Evolutionary conservation across 2,329 filamentous ascomycete genomes (phyloP), one percentile per base, ranked within the genome.

Genomic region (Aspergillus floridensis): DNA sequence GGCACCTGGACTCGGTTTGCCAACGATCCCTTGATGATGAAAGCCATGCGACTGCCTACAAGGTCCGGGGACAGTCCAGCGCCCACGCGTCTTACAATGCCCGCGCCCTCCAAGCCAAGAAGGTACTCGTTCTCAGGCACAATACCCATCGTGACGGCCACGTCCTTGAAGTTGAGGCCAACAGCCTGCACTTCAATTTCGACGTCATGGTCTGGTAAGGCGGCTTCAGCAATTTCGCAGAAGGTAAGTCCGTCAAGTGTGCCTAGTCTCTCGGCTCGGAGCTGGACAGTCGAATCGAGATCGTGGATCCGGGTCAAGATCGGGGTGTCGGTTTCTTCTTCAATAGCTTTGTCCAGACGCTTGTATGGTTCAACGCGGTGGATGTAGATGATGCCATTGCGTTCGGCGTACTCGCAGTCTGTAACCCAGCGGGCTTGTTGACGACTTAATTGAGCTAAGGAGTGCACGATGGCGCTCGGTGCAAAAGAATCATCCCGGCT

Each of bases 31-130:
- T 59, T 51, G n/a, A 29, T 50, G 12, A 57, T 53, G 48, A 62
- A 56, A 8, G 59, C 54, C 35, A 63, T 56, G 26, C 77, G 73
- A 58, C 80, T 77, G 4, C 79, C 79, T 16, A 51, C 24, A 22
- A 14, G 14, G 14, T 12, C n/a, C 29, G 29, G 19, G 7, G 49
- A 31, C 26, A 51, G 12, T 21, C 71, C 65, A 1, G 69, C 61
- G 0, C 71, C 72, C 22, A 74, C 70, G 14, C 69, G 62, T 0
- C 67, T 64, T 12, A 80, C 70, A 6, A 76, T 63, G 3, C 79
- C 79, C 1, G 78, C 70, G 4, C 74, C 77, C 54, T 81, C 77
- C 51, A 72, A 77, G n/a, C 77, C 78, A 29, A 79, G 72, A 58
- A 78, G 70, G 46, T 77, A 75, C 48, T 63, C 57, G 48, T 63